A percentile compares a stretch with the other conserved stretches of the same genome.
Evolutionary conservation across 768 basidiomycete genomes (phyloP).

Genomic region (Pleurotus giganteus): DNA sequence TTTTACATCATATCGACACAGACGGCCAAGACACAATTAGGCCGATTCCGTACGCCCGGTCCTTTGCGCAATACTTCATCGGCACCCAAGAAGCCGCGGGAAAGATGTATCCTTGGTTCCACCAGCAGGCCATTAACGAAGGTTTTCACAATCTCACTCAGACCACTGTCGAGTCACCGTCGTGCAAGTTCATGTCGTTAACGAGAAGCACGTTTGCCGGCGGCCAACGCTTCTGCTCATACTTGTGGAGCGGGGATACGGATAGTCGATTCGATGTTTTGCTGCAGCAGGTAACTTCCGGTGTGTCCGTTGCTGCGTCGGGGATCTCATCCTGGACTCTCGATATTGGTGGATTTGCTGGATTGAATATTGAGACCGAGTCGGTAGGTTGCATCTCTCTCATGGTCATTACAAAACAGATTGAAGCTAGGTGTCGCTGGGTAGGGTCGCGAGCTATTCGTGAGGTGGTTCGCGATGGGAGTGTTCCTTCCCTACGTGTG

Average conservation of each 20-base stretch:
- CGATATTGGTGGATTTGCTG: constrained; percentile 34
- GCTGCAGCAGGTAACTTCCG: constrained; percentile 32
- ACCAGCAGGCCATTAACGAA: constrained; percentile 36
- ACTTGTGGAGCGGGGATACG: constrained; percentile 36
- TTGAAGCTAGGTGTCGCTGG: not conserved
- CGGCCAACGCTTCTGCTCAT: constrained; percentile 35
- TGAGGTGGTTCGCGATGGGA: constrained; percentile 34
- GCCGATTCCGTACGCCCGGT: constrained; percentile 28
- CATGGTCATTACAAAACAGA: not conserved
- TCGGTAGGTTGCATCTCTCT: constrained; percentile 14
- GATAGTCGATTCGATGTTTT: constrained; percentile 31
- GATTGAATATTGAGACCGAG: constrained; percentile 28
- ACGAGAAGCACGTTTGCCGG: constrained; percentile 34
- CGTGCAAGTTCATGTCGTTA: constrained; percentile 32
- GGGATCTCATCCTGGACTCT: constrained; percentile 36
- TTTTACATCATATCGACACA: constrained; percentile 6
- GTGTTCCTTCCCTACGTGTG: constrained; percentile 36
- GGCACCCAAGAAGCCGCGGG: constrained; percentile 33
- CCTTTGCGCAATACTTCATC: constrained; percentile 34
- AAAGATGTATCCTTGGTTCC: constrained; percentile 38
- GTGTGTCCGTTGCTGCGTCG: constrained; percentile 31
- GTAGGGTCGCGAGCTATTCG: constrained; percentile 31
- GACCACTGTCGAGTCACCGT: constrained; percentile 15
- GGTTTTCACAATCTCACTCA: constrained; percentile 31
- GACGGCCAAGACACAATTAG: constrained; percentile 30